These are phyloP conservation scores for Phytophthora tentaculata DNA, from an alignment of 352 stramenopile species.

Conservation along the genomic window DNA sequence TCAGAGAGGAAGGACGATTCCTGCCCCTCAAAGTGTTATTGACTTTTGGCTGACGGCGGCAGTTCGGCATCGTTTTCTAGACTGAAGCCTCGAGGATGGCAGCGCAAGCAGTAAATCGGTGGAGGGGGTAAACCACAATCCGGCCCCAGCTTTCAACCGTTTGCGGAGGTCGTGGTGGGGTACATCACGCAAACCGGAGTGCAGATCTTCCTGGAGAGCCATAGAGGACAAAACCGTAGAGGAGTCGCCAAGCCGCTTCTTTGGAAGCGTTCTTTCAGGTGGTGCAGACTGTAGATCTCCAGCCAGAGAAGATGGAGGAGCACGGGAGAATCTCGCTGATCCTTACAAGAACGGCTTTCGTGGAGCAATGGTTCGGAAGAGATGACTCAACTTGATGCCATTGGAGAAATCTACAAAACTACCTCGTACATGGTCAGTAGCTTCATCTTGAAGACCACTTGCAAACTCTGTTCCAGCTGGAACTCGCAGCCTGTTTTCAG, in stretches of 20 bases:
- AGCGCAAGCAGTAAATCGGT: neutral
- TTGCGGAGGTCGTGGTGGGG: no score
- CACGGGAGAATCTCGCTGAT: no score
- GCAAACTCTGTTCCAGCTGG: no score
- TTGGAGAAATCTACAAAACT: no score
- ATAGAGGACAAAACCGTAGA: conserved; percentile 10
- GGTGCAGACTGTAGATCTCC: conserved; percentile 17
- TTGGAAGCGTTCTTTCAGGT: conserved; percentile 12
- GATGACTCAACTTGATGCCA: neutral
- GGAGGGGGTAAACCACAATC: neutral
- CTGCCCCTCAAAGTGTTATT: conserved; percentile 17
- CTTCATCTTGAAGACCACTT: no score
- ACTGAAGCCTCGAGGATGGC: conserved; percentile 19
- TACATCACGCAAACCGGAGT: conserved; percentile 7
- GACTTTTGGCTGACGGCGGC: conserved; percentile 23
- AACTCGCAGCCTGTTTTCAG: no score
- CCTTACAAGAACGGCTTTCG: no score
- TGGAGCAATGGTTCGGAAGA: neutral
- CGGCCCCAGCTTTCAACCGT: no score
- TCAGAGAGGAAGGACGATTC: conserved; percentile 8
- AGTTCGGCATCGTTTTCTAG: conserved; percentile 34
- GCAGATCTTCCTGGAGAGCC: conserved; percentile 3
- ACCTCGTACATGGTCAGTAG: no score
- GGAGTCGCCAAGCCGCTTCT: neutral
- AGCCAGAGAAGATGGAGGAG: neutral